Conservation (phyloP, 148 eudicot genomes). For the Hydrangea macrophylla region DNA sequence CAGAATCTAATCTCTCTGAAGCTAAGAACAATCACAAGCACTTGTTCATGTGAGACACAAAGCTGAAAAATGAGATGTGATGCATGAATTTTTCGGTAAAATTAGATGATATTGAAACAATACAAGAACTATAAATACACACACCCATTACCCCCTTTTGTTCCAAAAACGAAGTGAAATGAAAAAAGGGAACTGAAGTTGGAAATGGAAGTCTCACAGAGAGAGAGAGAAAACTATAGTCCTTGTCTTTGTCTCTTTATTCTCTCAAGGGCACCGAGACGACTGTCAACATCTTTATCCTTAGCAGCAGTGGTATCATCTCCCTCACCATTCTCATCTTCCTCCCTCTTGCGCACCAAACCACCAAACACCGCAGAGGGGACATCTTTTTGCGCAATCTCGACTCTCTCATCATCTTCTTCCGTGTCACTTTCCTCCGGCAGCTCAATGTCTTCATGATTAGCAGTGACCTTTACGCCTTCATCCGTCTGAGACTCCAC, state of each 20-base stretch:
- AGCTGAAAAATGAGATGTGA: too few species aligned
- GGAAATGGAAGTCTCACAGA: background rate
- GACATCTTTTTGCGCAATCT: slow-evolving; percentile 74
- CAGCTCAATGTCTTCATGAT: slow-evolving; percentile 76
- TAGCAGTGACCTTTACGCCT: slow-evolving; percentile 29
- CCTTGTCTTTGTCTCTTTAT: slow-evolving; percentile 58
- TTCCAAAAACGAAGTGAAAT: too few species aligned
- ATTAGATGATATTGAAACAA: too few species aligned
- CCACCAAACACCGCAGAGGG: slow-evolving; percentile 90
- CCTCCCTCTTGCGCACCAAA: slow-evolving; percentile 62
- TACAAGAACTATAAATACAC: too few species aligned
- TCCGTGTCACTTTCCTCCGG: slow-evolving; percentile 76
- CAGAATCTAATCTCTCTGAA: too few species aligned
- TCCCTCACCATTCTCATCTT: slow-evolving; percentile 30
- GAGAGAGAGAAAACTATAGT: background rate
- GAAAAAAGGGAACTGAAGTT: too few species aligned
- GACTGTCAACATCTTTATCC: slow-evolving; percentile 38
- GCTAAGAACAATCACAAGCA: too few species aligned
- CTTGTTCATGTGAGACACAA: too few species aligned
- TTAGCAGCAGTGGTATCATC: slow-evolving; percentile 25
- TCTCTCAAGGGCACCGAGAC: slow-evolving; percentile 76
- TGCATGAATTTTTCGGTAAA: too few species aligned
- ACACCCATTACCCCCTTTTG: too few species aligned
- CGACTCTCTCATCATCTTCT: slow-evolving; percentile 56
- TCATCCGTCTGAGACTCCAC: slow-evolving; percentile 41